Percentiles rank a stretch among this genome's conserved stretches.
Evolutionary conservation across 371 early-diverging fungal species (phyloP).

Genomic region (Mucor ambiguus): DNA sequence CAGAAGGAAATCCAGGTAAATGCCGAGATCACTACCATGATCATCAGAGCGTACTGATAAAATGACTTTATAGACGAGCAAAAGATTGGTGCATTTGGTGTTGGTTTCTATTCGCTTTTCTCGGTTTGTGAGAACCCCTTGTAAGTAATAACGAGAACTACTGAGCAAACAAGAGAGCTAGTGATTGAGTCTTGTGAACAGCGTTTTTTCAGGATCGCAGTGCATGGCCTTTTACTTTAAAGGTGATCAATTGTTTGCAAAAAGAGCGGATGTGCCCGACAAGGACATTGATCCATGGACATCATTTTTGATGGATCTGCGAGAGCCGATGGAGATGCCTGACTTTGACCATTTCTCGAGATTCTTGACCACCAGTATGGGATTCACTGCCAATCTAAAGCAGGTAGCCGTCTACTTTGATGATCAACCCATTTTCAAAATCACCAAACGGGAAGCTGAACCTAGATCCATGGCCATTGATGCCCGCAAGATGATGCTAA

Average conservation of each 20-base stretch:
- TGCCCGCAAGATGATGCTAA: conserved; percentile 44
- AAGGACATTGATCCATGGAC: conserved; percentile 63
- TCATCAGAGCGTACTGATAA: not conserved
- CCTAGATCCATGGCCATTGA: conserved; percentile 65
- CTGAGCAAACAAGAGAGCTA: too few species aligned
- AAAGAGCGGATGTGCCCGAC: conserved; percentile 62
- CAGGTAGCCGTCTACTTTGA: conserved; percentile 70
- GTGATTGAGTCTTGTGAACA: conserved; percentile 14
- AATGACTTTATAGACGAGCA: conserved; percentile 35
- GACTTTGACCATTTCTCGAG: conserved; percentile 73
- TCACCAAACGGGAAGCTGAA: conserved; percentile 67
- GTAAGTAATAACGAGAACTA: conserved; percentile 37
- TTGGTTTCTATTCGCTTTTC: conserved; percentile 87
- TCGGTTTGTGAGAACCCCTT: conserved; percentile 89
- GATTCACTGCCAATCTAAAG: conserved; percentile 79
- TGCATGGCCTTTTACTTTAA: conserved; percentile 93
- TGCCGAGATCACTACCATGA: not conserved
- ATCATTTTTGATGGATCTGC: conserved; percentile 72
- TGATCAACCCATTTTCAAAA: conserved; percentile 55
- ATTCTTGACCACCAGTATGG: conserved; percentile 84
- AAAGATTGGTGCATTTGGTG: conserved; percentile 90
- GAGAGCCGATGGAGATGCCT: conserved; percentile 80
- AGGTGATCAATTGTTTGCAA: conserved; percentile 87
- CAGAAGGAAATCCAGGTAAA: conserved; percentile 88
- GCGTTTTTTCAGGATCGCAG: conserved; percentile 69